Evolutionary conservation across 2,329 filamentous ascomycete genomes (phyloP), one percentile per base, ranked within the genome.

Genomic region (Emergomyces africanus): DNA sequence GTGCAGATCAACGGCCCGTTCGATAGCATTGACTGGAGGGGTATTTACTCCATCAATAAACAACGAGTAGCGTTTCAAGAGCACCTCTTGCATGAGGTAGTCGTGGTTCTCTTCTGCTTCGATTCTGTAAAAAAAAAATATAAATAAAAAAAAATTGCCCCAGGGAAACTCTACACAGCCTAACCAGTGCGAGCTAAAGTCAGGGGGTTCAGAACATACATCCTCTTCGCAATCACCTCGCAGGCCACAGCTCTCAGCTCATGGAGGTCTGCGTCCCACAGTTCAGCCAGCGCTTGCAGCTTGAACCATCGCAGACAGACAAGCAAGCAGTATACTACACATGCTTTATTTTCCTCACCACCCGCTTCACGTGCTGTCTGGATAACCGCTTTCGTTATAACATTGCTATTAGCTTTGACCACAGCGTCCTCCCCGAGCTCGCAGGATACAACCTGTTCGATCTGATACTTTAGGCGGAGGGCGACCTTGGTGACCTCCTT

Each of bases 191-290:
- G 10, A 14, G 23, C 20, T 20, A 10, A 46, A 46, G 20, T 14
- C 20, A 37, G 25, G 8, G 35, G 20, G n/a, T n/a, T 46, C 20
- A 48, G 42, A 44, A 61, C 65, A 57, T 72, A 78, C 76, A 83
- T 78, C 55, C 82, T 79, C 77, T 97, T 99, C 23, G 94, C 91
- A 67, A 99, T 87, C 54, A 96, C 85, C 72, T 96, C 90, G 69
- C 90, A 96, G 15, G 94, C 91, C 2, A 82, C 78, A 1, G 90
- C 89, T 35, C 92, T 83, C 42, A 94, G 77, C 48, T 85, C 76
- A 70, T 96, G 89, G 44, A 97, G 78, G 61, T 90, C 87, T 6
- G 91, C 85, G 72, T 99, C 92, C 90, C 92, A 99, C 1, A 97
- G 82, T 78, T 99, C 94, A 6, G 85, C 72, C 33, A 80, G 63